A percentile compares a stretch with the other conserved stretches of the same genome.
phyloP scores from a whole-genome alignment of 805 yeast species.

The Cyberlindnera amylophila region DNA sequence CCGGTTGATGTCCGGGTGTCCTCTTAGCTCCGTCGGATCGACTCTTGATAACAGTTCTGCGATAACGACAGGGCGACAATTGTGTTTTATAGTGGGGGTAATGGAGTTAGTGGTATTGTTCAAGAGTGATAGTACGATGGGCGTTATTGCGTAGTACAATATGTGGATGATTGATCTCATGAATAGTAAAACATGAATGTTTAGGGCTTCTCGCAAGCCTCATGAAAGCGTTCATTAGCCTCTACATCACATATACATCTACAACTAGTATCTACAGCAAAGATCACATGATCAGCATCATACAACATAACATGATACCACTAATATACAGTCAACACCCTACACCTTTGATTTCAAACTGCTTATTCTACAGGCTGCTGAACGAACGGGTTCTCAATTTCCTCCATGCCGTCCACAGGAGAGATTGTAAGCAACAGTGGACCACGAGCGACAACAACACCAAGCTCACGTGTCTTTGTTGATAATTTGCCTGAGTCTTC shows the following conservation, averaged over 20 bases:
- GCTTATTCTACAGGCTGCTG: conserved; percentile 13
- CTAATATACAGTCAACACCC: not conserved
- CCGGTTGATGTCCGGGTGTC: conserved; percentile 1
- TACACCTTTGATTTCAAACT: not conserved
- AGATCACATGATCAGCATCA: no score
- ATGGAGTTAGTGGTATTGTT: no score
- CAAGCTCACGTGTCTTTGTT: conserved; percentile 61
- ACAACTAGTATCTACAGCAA: no score
- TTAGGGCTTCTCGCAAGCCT: no score
- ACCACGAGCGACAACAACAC: conserved; percentile 82
- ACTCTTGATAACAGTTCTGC: not conserved
- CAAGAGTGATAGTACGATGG: no score
- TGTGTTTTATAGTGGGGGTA: no score
- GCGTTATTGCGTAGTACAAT: no score
- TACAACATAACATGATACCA: not conserved
- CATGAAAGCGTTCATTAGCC: no score
- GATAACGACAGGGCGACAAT: no score
- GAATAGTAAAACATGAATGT: no score
- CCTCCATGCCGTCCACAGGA: conserved; percentile 68
- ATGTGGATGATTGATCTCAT: no score
- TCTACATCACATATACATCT: no score
- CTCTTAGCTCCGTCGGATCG: not conserved
- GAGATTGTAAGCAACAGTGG: conserved; percentile 68
- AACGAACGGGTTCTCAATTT: conserved; percentile 66
- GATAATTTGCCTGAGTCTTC: conserved; percentile 54